A percentile compares a stretch with the other conserved stretches of the same genome.
Evolutionary conservation across 1,284 basidiomycete genomes (phyloP).

Genomic region (Ganoderma multipileum): DNA sequence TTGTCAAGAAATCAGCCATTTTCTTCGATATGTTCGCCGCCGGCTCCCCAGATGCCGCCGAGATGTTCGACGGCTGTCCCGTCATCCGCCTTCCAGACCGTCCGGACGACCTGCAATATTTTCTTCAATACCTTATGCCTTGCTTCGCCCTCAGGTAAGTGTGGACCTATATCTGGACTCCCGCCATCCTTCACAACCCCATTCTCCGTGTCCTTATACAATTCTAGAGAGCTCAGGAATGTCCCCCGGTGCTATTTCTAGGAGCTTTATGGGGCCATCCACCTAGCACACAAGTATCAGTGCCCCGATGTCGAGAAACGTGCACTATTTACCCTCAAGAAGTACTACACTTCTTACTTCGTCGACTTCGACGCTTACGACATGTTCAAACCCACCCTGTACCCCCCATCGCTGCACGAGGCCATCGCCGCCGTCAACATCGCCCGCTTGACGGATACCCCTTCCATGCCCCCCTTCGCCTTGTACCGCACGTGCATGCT

Average conservation of each 20-base stretch:
- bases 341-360: too few species aligned
- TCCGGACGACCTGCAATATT: background rate
- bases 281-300: too few species aligned
- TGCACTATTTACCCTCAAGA: too few species aligned
- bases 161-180: too few species aligned
- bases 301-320: too few species aligned
- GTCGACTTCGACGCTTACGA: too few species aligned
- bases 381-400: too few species aligned
- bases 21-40: background rate
- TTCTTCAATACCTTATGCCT: conserved; percentile 4
- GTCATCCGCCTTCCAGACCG: background rate
- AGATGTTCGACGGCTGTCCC: background rate
- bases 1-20: background rate
- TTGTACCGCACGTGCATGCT: background rate
- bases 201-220: too few species aligned
- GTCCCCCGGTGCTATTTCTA: too few species aligned
- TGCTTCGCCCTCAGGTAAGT: background rate
- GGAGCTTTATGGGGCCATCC: too few species aligned
- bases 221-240: background rate
- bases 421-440: background rate
- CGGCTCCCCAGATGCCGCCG: background rate
- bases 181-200: too few species aligned
- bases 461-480: background rate
- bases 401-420: too few species aligned
- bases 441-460: background rate